These are phyloP conservation scores for Penicillium malachiteum DNA, from an alignment of 495 filamentous ascomycete genomes.

Conservation along the genomic window DNA sequence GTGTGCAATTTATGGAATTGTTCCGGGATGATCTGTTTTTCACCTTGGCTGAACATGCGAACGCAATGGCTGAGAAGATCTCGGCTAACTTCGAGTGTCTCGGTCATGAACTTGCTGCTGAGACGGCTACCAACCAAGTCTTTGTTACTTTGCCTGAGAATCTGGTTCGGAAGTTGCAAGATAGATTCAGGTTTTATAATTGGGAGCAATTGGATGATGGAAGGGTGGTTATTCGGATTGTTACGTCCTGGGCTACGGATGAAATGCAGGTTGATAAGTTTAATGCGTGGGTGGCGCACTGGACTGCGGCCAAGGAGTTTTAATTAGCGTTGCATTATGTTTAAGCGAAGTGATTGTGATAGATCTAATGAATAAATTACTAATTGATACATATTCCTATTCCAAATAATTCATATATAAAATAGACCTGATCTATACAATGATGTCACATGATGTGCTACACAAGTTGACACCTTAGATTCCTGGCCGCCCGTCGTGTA, in stretches of 20 bases:
- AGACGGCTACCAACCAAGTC: slow-evolving; percentile 41
- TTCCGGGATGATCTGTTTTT: slow-evolving; percentile 42
- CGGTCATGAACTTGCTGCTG: slow-evolving; percentile 30
- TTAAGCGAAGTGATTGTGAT: slow-evolving; percentile 8
- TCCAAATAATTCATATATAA: neutral
- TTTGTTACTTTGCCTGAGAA: slow-evolving; percentile 29
- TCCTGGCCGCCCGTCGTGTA: slow-evolving; percentile 1
- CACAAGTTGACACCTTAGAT: slow-evolving; percentile 11
- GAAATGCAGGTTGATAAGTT: slow-evolving; percentile 34
- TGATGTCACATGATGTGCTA: slow-evolving; percentile 11
- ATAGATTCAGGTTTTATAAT: slow-evolving; percentile 34
- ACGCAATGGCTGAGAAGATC: slow-evolving; percentile 38
- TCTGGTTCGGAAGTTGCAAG: slow-evolving; percentile 23
- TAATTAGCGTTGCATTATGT: slow-evolving; percentile 4
- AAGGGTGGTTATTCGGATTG: slow-evolving; percentile 28
- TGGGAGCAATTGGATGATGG: slow-evolving; percentile 34
- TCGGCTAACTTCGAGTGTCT: slow-evolving; percentile 28
- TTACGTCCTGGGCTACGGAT: slow-evolving; percentile 42
- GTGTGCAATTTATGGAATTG: slow-evolving; percentile 45
- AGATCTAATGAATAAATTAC: neutral
- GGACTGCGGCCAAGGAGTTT: slow-evolving; percentile 18
- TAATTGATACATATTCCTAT: too few relatives aligned
- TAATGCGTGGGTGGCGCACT: slow-evolving; percentile 32
- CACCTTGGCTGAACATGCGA: slow-evolving; percentile 40
- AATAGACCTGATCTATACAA: too few relatives aligned